Base-by-base conservation (phyloP, 495 filamentous ascomycete genomes). In the Hyaloscypha hepaticicola region DNA sequence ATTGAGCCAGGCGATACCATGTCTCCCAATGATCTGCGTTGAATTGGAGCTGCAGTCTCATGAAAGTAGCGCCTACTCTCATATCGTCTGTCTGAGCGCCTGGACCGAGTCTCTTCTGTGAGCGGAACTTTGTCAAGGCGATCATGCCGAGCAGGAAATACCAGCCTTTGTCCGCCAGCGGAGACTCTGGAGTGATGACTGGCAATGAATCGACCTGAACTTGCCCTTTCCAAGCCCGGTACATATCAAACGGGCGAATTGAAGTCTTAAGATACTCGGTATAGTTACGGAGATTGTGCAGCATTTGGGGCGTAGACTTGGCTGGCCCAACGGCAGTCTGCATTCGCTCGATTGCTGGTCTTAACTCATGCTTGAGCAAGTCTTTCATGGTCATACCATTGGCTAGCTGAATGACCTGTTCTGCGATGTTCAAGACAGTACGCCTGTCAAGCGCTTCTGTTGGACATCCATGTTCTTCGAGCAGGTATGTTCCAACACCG, bases 1-100 rank as follows among this genome's bases (percentile, higher is more conserved):
- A 89, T 69, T 99, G 95, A 12, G 88, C 95, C 6, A 97, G 81
- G 55, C 95, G 87, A 74, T 94, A 97, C 96, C 95, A 99, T 0
- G 93, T 88, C 73, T 98, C 93, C 95, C 95, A 99, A 55, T 88
- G 86, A 28, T 93, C 88, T 1, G 86, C 85, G 19, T 86, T 89
- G 72, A 92, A 92, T 67, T 96, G 89, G 1, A 99, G 77, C 69
- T 98, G 94, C 64, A 92, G 86, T 60, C 88, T 81, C 71, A 98
- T 88, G 73, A 90, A 96, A 0, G 83, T 86, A 60, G 89, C 85
- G 3, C 90, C 93, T 48, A 93, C 88, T 57, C 94, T 88, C 48
- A 98, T 80, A 69, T 98, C 95, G 61, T 94, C 90, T 0, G 88
- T 93, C 45, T 69, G 69, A 48, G 90, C 89, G 19, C 87, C 87